These are phyloP conservation scores for Selaginella tamariscina DNA, from an alignment of 75 land plant genomes.

Conservation along the genomic window DNA sequence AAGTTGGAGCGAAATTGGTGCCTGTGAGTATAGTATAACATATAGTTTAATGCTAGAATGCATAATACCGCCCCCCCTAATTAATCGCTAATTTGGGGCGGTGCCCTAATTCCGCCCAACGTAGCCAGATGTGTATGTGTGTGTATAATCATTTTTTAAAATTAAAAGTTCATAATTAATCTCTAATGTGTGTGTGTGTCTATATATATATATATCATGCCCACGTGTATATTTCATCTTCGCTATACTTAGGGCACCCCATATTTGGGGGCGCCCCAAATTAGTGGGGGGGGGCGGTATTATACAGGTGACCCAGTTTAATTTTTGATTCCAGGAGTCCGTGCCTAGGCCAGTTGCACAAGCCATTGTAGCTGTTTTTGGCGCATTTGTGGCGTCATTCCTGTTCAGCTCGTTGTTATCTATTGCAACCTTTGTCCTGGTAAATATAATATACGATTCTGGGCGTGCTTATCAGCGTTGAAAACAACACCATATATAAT, in stretches of 20 bases:
- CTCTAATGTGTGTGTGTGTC: background rate
- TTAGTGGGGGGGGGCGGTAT: too few species aligned
- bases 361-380: background rate
- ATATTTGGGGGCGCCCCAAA: background rate
- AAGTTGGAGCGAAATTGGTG: background rate
- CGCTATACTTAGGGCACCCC: background rate
- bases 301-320: background rate
- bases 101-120: too few species aligned
- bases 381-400: background rate
- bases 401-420: background rate
- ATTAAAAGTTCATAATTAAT: background rate
- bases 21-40: background rate
- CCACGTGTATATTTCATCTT: background rate
- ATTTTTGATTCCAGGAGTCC: background rate
- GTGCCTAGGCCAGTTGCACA: background rate
- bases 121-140: too few species aligned
- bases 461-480: too few species aligned
- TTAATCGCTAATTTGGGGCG: too few species aligned
- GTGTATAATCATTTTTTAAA: background rate
- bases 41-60: too few species aligned
- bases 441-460: too few species aligned
- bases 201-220: background rate
- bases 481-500: too few species aligned
- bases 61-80: too few species aligned
- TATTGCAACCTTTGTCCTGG: background rate